Percentiles rank a stretch among this genome's conserved stretches.
Evolutionary conservation across 2,329 filamentous ascomycete species (phyloP).

Genomic region (Atkinsonella texensis): DNA sequence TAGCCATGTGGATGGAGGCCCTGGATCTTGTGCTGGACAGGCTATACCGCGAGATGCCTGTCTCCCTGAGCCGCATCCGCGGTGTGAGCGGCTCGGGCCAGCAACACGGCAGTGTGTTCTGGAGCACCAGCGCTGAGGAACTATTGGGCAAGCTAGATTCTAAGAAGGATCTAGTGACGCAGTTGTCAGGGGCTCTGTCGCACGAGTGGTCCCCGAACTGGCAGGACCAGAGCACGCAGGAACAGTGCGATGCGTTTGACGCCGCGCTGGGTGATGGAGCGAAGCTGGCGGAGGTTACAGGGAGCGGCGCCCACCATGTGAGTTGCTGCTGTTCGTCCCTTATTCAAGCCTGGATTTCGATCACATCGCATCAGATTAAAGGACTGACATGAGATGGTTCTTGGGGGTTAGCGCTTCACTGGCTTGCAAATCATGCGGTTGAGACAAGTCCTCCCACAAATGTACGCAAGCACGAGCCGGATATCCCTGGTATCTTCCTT

Average conservation of each 20-base stretch:
- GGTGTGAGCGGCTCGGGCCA: slow-evolving; percentile 88
- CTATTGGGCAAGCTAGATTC: slow-evolving; percentile 50
- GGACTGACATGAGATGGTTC: too few species aligned
- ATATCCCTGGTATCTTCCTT: slow-evolving; percentile 96
- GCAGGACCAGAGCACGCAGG: slow-evolving; percentile 93
- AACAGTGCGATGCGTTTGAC: slow-evolving; percentile 84
- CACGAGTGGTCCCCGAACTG: slow-evolving; percentile 89
- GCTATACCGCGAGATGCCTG: slow-evolving; percentile 50
- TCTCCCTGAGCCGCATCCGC: slow-evolving; percentile 59
- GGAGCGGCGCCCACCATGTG: slow-evolving; percentile 90
- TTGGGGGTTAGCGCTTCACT: slow-evolving; percentile 62
- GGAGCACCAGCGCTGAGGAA: slow-evolving; percentile 58
- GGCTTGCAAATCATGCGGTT: slow-evolving; percentile 94
- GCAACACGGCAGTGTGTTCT: slow-evolving; percentile 97
- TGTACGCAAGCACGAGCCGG: slow-evolving; percentile 67
- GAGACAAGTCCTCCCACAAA: slow-evolving; percentile 63
- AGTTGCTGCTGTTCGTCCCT: slow-evolving; percentile 18
- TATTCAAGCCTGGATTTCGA: too few species aligned
- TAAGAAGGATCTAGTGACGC: slow-evolving; percentile 52
- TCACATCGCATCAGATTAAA: too few species aligned
- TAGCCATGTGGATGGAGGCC: slow-evolving; percentile 89
- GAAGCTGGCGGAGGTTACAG: slow-evolving; percentile 66
- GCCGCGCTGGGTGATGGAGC: slow-evolving; percentile 51
- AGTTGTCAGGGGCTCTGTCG: slow-evolving; percentile 63
- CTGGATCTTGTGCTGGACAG: slow-evolving; percentile 72